Conservation (phyloP, 306 rosid genomes). For the Vachellia pachyceras region DNA sequence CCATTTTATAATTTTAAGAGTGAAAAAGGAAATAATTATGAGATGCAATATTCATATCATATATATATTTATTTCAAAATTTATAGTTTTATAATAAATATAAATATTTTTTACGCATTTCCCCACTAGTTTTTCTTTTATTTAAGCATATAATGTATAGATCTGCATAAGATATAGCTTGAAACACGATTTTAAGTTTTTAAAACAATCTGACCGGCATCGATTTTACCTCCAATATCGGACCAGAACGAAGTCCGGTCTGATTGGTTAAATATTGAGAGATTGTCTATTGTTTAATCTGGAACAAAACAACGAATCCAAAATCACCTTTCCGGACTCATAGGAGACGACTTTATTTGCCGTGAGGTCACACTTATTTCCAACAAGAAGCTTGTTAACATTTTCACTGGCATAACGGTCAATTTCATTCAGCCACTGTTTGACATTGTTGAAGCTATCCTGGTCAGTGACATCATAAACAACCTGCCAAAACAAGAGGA, state of each 20-base stretch:
- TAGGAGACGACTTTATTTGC: constrained; percentile 77
- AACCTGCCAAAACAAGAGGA: constrained; percentile 50
- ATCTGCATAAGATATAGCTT: no score
- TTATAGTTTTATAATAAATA: no score
- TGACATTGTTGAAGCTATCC: constrained; percentile 81
- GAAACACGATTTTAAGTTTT: no score
- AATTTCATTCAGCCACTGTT: constrained; percentile 83
- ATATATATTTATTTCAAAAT: no score
- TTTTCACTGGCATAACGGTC: constrained; percentile 86
- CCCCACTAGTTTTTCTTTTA: no score
- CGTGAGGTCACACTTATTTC: constrained; percentile 70
- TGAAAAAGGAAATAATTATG: no score
- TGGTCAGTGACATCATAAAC: constrained; percentile 86
- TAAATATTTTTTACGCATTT: no score
- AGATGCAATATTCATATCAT: background rate
- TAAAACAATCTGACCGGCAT: no score
- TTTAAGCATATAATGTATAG: no score
- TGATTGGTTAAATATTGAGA: background rate
- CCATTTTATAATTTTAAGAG: no score
- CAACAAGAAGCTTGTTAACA: constrained; percentile 82
- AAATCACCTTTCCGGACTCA: constrained; percentile 70
- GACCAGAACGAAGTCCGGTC: background rate
- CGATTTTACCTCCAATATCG: background rate
- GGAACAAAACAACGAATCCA: background rate
- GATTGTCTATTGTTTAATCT: background rate